phyloP scores from a whole-genome alignment of 371 early-diverging fungal genomes.

The Mucor plumbeus region DNA sequence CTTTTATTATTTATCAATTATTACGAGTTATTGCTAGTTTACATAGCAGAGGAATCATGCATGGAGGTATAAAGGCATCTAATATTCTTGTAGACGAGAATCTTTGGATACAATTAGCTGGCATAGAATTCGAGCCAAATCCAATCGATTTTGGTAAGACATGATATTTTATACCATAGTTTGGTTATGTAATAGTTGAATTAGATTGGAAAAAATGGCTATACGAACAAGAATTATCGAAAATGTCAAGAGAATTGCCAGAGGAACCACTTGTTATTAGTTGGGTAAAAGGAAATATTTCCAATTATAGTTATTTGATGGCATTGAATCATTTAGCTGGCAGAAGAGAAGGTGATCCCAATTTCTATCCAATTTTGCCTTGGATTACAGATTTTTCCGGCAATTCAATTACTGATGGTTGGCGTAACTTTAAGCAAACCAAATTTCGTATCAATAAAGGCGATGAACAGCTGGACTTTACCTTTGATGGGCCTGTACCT shows the following conservation, averaged over 20 bases:
- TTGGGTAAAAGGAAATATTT: constrained; percentile 79
- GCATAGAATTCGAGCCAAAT: constrained; percentile 59
- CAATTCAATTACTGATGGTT: constrained; percentile 53
- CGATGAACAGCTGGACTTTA: constrained; percentile 75
- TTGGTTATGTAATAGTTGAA: no score
- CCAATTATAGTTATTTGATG: constrained; percentile 87
- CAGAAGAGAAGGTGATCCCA: constrained; percentile 69
- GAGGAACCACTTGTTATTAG: constrained; percentile 64
- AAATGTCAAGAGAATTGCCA: constrained; percentile 40
- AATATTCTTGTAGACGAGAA: constrained; percentile 72
- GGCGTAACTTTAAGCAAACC: constrained; percentile 71
- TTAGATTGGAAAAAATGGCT: constrained; percentile 36
- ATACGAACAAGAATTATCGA: constrained; percentile 24
- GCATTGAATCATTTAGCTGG: constrained; percentile 80
- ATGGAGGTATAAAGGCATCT: constrained; percentile 64
- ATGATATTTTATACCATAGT: background rate
- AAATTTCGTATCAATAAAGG: constrained; percentile 77
- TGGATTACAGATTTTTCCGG: constrained; percentile 78
- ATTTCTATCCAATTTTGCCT: constrained; percentile 76
- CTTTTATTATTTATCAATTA: constrained; percentile 65
- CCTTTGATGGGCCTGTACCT: constrained; percentile 71
- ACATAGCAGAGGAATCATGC: constrained; percentile 61
- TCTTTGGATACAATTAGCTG: constrained; percentile 65
- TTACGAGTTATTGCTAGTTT: constrained; percentile 57
- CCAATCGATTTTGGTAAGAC: constrained; percentile 33